Evolutionary conservation across 352 stramenopile genomes (phyloP).

Genomic region (Phytophthora citricola): DNA sequence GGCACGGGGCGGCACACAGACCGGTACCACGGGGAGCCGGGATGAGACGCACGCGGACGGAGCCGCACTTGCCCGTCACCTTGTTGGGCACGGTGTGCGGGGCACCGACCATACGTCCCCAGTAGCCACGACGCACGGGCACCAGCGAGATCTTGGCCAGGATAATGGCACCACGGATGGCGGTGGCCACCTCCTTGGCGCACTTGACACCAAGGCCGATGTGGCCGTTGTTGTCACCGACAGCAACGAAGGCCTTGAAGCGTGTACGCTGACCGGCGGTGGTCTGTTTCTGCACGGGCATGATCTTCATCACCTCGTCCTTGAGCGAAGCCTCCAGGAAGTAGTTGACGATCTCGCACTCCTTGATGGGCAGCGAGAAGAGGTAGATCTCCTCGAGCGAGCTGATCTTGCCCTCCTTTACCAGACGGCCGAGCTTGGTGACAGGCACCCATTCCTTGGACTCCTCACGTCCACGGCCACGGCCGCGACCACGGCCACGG

Average conservation of each 20-base stretch:
- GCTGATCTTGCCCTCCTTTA: conserved; percentile 99
- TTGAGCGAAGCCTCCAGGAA: conserved; percentile 98
- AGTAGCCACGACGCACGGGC: conserved; percentile 99
- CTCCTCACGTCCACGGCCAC: conserved; percentile 90
- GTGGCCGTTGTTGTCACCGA: conserved; percentile 98
- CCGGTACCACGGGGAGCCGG: conserved; percentile 99
- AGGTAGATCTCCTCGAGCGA: conserved; percentile 99
- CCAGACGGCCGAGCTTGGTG: conserved; percentile 99
- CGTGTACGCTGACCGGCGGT: conserved; percentile 99
- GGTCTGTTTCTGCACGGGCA: conserved; percentile 99
- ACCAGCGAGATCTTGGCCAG: conserved; percentile 99
- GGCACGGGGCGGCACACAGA: conserved; percentile 97
- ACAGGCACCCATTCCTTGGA: conserved; percentile 98
- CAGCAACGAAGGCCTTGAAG: conserved; percentile 99
- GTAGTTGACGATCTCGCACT: conserved; percentile 99
- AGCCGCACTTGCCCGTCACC: conserved; percentile 99
- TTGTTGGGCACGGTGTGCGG: conserved; percentile 99
- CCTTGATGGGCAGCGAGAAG: conserved; percentile 99
- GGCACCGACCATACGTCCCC: conserved; percentile 94
- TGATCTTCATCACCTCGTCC: conserved; percentile 99
- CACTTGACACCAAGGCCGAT: conserved; percentile 99
- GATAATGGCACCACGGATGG: conserved; percentile 99
- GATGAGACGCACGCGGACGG: conserved; percentile 99
- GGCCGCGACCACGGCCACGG: conserved; percentile 82
- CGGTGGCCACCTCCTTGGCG: conserved; percentile 98